Base-by-base conservation (phyloP, 176 grass and related monocot species). In the Eleusine coracana region DNA sequence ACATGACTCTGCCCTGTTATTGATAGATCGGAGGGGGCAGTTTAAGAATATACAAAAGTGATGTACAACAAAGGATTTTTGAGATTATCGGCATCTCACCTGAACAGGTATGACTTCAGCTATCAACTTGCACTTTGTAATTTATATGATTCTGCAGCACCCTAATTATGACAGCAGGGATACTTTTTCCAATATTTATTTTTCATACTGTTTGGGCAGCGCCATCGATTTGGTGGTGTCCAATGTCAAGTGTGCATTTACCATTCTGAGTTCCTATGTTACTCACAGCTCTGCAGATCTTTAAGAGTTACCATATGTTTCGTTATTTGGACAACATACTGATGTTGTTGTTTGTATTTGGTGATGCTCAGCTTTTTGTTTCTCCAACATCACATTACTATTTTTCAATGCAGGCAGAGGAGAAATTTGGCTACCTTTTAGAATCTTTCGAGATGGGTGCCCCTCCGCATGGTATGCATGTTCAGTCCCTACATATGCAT, bases 381-480 rank as follows among this genome's bases (percentile, higher is more conserved):
- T n/a, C 38, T 56, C 41, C 27, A 73, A 65, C 42, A 63, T 68
- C 10, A 42, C 12, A 37, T 80, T 68, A 3, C 28, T 45, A 72
- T 21, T 73, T 69, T 80, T 59, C 3, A 23, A 72, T 74, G 58
- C 72, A 95, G 96, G 93, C 96, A 23, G 93, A 95, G 87, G 96
- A 98, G 61, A 98, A 98, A 82, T 98, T 98, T 77, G 96, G 96
- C 5, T 96, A 94, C 78, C 93, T 96, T 59, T 85, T 99, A 72
- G 93, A 99, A 82, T 99, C 85, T 77, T 87, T 99, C 1, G 96
- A 96, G 36, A 99, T 93, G 91, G 89, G 96, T 75, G 96, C 96
- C 73, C 96, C 96, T 77, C 96, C 93, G 10, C 93, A 99, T 86
- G 96, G 93, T 99, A 98, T 66, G 74, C 23, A 61, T 54, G 14